These are phyloP conservation scores for Lathyrus tuberosus DNA, from an alignment of 306 rosid genomes.

Conservation along the genomic window DNA sequence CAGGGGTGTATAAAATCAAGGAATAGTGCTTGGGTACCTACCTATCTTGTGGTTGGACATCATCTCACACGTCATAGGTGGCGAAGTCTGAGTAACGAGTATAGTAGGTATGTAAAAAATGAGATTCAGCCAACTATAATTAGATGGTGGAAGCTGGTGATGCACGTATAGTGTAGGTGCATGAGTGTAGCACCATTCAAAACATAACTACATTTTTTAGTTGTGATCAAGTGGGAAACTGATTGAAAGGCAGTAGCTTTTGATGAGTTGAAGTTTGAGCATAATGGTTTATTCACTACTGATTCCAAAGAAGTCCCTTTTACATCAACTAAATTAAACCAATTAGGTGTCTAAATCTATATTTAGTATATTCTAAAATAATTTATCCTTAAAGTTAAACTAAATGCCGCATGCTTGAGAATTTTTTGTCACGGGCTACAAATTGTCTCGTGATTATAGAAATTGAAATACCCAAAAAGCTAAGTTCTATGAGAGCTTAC, in stretches of 20 bases:
- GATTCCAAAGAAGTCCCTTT: neutral
- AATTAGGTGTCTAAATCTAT: neutral
- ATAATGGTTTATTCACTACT: neutral
- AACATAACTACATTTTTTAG: neutral
- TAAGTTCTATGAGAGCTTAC: neutral
- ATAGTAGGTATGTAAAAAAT: neutral
- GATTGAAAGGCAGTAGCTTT: neutral
- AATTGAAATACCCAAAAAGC: slow-evolving; percentile 9
- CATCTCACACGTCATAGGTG: neutral
- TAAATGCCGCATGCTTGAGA: slow-evolving; percentile 1
- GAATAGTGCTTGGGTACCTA: neutral
- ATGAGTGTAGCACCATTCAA: neutral
- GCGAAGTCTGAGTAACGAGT: neutral
- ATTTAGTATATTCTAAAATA: neutral
- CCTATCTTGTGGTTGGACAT: neutral
- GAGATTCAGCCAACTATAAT: neutral
- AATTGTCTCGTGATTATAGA: neutral
- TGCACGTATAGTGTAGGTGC: neutral
- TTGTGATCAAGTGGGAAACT: neutral
- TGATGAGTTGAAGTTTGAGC: slow-evolving; percentile 1
- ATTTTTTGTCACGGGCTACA: slow-evolving; percentile 19
- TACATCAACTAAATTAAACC: neutral
- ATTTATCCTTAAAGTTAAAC: slow-evolving; percentile 20
- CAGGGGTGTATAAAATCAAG: neutral
- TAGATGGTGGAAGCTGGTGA: slow-evolving; percentile 1